These are phyloP conservation scores for Allium sativum DNA, from an alignment of 106 monocot species.

Conservation along the genomic window DNA sequence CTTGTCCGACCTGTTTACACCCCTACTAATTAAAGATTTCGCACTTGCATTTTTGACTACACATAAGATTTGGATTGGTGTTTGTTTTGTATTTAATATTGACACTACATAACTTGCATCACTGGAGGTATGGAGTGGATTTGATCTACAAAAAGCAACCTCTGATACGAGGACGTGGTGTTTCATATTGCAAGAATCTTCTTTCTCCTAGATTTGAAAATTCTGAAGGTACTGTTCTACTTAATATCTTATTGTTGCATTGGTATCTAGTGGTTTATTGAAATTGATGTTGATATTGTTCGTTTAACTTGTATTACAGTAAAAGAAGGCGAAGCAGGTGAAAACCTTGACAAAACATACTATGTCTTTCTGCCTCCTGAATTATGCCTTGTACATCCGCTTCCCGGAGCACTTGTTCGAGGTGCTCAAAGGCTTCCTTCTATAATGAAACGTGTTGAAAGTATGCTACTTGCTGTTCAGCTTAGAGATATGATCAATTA, in stretches of 20 bases:
- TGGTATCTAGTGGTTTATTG: too few species aligned
- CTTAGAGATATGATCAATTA: constrained; percentile 68
- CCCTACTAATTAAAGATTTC: too few species aligned
- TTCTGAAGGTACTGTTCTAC: constrained; percentile 50
- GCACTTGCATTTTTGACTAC: too few species aligned
- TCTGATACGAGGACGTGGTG: constrained; percentile 88
- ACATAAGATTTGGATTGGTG: too few species aligned
- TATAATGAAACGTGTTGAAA: constrained; percentile 93
- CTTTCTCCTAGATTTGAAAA: constrained; percentile 97
- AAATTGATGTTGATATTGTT: not conserved
- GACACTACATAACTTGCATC: not conserved
- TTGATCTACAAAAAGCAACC: constrained; percentile 87
- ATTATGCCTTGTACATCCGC: constrained; percentile 90
- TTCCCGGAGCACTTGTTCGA: constrained; percentile 86
- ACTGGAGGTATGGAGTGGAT: constrained; percentile 81
- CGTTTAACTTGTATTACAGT: constrained; percentile 30
- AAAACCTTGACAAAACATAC: constrained; percentile 84
- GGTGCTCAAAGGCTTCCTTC: constrained; percentile 95
- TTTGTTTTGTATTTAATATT: too few species aligned
- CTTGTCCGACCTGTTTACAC: too few species aligned
- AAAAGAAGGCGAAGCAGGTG: constrained; percentile 48
- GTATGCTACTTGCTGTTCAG: constrained; percentile 90
- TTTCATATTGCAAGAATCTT: constrained; percentile 98
- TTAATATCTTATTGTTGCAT: not conserved
- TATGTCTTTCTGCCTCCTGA: constrained; percentile 96